Evolutionary conservation across 352 stramenopile genomes (phyloP).

Genomic region (Pythium grandisporangium): DNA sequence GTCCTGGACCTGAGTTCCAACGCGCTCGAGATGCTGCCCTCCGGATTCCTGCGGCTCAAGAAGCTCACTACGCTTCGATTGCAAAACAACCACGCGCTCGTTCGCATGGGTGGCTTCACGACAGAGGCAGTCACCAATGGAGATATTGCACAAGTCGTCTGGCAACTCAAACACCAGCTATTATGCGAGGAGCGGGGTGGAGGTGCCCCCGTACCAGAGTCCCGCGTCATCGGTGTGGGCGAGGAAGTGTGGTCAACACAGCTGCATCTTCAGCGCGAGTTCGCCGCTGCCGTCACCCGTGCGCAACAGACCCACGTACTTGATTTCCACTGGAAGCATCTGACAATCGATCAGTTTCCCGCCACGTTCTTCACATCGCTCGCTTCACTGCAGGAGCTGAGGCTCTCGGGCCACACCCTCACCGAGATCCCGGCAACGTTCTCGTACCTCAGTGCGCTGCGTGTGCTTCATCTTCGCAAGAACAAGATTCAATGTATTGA

Average conservation of each 20-base stretch:
- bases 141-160: conserved; percentile 32
- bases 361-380: conserved; percentile 35
- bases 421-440: conserved; percentile 28
- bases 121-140: conserved; percentile 30
- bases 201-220: conserved; percentile 21
- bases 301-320: conserved; percentile 28
- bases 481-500: conserved; percentile 41
- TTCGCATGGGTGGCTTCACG: conserved; percentile 16
- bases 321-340: conserved; percentile 65
- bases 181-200: conserved; percentile 23
- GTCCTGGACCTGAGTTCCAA: conserved; percentile 59
- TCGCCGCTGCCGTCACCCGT: conserved; percentile 24
- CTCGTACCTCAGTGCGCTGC: conserved; percentile 21
- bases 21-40: conserved; percentile 30
- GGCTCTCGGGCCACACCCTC: conserved; percentile 51
- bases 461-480: conserved; percentile 50
- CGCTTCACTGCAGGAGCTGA: conserved; percentile 29
- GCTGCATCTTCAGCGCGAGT: conserved; percentile 51
- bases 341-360: conserved; percentile 33
- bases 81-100: conserved; percentile 34
- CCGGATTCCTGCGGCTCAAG: conserved; percentile 32
- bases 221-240: conserved; percentile 30
- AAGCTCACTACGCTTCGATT: conserved; percentile 37
- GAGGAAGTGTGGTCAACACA: conserved; percentile 60
- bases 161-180: conserved; percentile 47